Percentiles rank a stretch among this genome's conserved stretches.
Conservation (phyloP, 2,329 filamentous ascomycete species). For the Coniochaeta ligniaria region DNA sequence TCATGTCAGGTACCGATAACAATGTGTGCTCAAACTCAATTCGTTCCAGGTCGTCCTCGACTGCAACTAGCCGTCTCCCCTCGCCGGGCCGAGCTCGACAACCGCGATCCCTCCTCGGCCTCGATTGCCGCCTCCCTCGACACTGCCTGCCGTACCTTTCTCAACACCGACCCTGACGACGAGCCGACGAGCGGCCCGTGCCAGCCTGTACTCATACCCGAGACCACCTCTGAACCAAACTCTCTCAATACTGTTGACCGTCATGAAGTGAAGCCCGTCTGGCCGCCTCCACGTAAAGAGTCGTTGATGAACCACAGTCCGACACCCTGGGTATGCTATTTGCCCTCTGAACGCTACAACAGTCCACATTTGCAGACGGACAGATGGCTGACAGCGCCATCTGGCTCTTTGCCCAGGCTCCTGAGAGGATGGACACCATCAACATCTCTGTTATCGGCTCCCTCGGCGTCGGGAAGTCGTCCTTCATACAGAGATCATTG, state of each 20-base stretch:
- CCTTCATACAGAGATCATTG: constrained; percentile 58
- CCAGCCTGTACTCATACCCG: constrained; percentile 2
- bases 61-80: constrained; percentile 8
- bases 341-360: neutral
- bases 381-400: constrained; percentile 3
- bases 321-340: constrained; percentile 18
- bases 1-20: constrained; percentile 5
- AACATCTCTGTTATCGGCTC: constrained; percentile 62
- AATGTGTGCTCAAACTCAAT: constrained; percentile 18
- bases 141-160: neutral
- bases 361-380: neutral
- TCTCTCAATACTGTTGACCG: constrained; percentile 12
- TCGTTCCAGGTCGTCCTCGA: constrained; percentile 12
- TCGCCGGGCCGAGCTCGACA: constrained; percentile 7
- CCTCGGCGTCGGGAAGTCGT: constrained; percentile 60
- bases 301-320: constrained; percentile 29
- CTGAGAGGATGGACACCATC: constrained; percentile 45
- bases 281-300: constrained; percentile 40
- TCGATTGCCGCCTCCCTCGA: neutral
- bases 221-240: neutral
- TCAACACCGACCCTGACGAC: neutral
- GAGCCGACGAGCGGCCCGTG: neutral
- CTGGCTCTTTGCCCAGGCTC: neutral
- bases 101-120: neutral
- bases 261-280: constrained; percentile 33